Evolutionary conservation across 169 alveolate species (phyloP).

Genomic region (Eimeria necatrix): DNA sequence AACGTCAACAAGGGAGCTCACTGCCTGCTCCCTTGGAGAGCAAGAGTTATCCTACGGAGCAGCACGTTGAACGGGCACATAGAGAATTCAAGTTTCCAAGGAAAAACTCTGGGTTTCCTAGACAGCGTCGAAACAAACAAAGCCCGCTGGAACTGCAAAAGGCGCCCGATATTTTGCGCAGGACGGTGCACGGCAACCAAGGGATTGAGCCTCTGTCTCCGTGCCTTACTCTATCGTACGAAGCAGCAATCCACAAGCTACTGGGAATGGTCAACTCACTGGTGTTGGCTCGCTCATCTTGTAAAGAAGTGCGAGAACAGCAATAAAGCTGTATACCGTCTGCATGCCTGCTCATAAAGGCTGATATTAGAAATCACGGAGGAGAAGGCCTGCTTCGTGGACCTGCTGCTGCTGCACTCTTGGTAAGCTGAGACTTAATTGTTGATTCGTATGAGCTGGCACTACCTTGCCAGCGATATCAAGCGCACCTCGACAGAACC

Average conservation of each 20-base stretch:
- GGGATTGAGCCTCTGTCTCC: not conserved
- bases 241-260: conserved; percentile 23
- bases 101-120: not conserved
- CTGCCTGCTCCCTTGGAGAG: not conserved
- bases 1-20: conserved; percentile 5
- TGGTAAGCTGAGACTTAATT: too few relatives aligned
- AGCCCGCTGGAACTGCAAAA: not conserved
- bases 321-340: not conserved
- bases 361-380: too few relatives aligned
- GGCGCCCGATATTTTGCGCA: not conserved
- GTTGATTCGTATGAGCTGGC: too few relatives aligned
- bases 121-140: not conserved
- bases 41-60: not conserved
- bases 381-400: too few relatives aligned
- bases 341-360: too few relatives aligned
- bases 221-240: not conserved
- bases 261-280: conserved; percentile 31
- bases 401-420: too few relatives aligned
- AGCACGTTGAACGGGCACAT: not conserved
- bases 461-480: too few relatives aligned
- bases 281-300: conserved; percentile 26
- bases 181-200: not conserved
- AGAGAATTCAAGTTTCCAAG: not conserved
- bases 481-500: too few relatives aligned
- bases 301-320: conserved; percentile 12